Evolutionary conservation across 371 early-diverging fungal species (phyloP).

Genomic region (Mucor circinelloides): DNA sequence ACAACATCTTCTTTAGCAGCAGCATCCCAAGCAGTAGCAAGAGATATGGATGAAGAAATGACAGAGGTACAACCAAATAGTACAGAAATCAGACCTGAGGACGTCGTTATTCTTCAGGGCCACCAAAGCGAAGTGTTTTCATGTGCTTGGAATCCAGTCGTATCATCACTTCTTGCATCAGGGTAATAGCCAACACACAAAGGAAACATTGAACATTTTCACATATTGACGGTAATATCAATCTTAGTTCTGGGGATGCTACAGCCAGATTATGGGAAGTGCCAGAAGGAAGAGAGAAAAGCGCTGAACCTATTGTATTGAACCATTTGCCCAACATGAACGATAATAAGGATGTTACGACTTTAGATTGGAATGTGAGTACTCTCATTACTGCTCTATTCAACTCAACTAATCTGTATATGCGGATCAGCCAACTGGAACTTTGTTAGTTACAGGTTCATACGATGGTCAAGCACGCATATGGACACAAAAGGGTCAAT

Average conservation of each 20-base stretch:
- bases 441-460: slow-evolving; percentile 87
- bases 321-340: slow-evolving; percentile 59
- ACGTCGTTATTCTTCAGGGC: slow-evolving; percentile 55
- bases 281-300: slow-evolving; percentile 35
- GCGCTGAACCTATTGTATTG: slow-evolving; percentile 56
- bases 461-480: slow-evolving; percentile 89
- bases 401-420: background rate
- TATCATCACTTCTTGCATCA: slow-evolving; percentile 74
- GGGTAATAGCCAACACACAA: slow-evolving; percentile 55
- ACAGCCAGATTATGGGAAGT: slow-evolving; percentile 86
- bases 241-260: slow-evolving; percentile 78
- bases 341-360: slow-evolving; percentile 72
- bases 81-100: slow-evolving; percentile 29
- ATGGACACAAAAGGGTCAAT: slow-evolving; percentile 77
- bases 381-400: background rate
- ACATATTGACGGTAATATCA: background rate
- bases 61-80: background rate
- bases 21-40: background rate
- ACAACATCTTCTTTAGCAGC: background rate
- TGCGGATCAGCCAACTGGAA: slow-evolving; percentile 69
- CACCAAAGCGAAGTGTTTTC: slow-evolving; percentile 80
- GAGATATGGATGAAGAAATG: slow-evolving; percentile 14
- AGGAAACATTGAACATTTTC: background rate
- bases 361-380: slow-evolving; percentile 92
- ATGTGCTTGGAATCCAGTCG: slow-evolving; percentile 86